Evolutionary conservation across 768 basidiomycete genomes (phyloP).

Genomic region (Suillus clintonianus): DNA sequence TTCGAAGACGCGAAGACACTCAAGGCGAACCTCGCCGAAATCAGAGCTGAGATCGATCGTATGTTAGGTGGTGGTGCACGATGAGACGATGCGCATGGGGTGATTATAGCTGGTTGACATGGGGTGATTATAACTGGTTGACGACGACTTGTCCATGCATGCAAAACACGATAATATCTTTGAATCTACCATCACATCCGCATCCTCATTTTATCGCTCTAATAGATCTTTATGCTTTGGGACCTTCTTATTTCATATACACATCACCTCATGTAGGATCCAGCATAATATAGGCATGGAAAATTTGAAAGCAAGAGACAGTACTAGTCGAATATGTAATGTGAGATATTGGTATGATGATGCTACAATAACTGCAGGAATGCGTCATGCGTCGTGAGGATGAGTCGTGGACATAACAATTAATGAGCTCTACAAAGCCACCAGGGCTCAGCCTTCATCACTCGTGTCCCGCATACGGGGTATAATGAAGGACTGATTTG

Average conservation of each 20-base stretch:
- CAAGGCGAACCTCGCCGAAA: constrained; percentile 77
- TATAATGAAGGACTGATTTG: constrained; percentile 49
- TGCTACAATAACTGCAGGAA: constrained; percentile 1
- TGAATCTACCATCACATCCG: not conserved
- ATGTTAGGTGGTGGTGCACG: constrained; percentile 44
- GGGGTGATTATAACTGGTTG: not conserved
- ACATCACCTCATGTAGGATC: constrained; percentile 1
- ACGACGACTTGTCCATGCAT: not conserved
- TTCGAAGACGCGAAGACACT: constrained; percentile 94
- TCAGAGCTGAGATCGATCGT: constrained; percentile 79
- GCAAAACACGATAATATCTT: not conserved
- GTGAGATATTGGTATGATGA: constrained; percentile 5
- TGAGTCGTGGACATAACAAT: constrained; percentile 1
- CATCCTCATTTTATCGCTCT: not conserved
- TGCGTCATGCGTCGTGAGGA: not conserved
- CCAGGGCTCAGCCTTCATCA: constrained; percentile 34
- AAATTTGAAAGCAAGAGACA: not conserved
- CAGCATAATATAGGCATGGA: constrained; percentile 5
- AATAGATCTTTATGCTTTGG: not conserved
- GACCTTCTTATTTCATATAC: not conserved
- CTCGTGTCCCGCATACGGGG: constrained; percentile 25
- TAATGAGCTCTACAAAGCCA: constrained; percentile 8
- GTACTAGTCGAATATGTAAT: constrained; percentile 7
- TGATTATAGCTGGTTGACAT: not conserved
- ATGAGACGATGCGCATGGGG: constrained; percentile 3